These are phyloP conservation scores for Ceratocystis smalleyi DNA, from an alignment of 2,329 filamentous ascomycete species.

Conservation along the genomic window DNA sequence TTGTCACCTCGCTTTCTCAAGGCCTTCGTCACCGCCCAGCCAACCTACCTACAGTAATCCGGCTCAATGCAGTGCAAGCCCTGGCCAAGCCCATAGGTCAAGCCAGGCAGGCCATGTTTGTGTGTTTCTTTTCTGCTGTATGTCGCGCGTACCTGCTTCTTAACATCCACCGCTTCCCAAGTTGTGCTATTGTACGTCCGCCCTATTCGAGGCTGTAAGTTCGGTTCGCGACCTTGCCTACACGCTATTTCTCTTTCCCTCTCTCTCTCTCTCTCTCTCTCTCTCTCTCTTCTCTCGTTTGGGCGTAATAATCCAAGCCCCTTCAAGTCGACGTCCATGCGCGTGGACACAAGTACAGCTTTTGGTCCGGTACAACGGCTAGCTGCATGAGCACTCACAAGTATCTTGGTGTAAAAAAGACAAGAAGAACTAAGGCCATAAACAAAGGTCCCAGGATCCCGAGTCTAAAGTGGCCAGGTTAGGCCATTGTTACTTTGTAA, in stretches of 20 bases:
- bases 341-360: neutral
- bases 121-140: neutral
- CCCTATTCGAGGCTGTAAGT: neutral
- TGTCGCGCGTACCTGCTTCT: slow-evolving; percentile 7
- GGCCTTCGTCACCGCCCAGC: neutral
- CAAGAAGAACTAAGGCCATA: neutral
- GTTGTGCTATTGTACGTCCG: neutral
- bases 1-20: neutral
- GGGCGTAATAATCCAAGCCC: too few relatives aligned
- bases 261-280: neutral
- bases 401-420: neutral
- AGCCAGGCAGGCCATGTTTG: too few relatives aligned
- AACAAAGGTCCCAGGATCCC: too few relatives aligned
- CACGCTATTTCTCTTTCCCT: neutral
- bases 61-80: too few relatives aligned
- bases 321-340: neutral
- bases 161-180: neutral
- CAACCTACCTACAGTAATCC: too few relatives aligned
- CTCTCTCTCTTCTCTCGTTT: neutral
- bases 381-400: neutral
- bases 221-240: too few relatives aligned
- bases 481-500: neutral
- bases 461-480: neutral
- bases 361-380: neutral
- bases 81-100: too few relatives aligned